Evolutionary conservation across 805 yeast genomes (phyloP).

Genomic region (Yarrowia sp.): DNA sequence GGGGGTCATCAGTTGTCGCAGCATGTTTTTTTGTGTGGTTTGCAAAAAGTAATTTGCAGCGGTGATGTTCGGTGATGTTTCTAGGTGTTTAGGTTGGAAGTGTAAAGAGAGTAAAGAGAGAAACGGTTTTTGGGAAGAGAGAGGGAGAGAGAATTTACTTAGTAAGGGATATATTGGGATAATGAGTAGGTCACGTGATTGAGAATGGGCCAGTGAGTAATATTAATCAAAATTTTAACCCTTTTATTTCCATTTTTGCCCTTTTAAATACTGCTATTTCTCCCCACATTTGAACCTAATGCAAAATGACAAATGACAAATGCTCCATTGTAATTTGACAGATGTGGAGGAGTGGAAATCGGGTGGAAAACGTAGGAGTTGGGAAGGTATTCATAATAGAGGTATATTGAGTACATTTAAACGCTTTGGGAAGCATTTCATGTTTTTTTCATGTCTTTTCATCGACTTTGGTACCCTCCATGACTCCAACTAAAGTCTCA

Average conservation of each 20-base stretch:
- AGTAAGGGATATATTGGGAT: not conserved
- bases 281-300: not conserved
- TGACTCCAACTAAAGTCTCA: too few relatives aligned
- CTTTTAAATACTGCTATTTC: too few relatives aligned
- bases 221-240: too few relatives aligned
- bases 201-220: not conserved
- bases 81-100: not conserved
- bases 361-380: not conserved
- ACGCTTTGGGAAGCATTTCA: too few relatives aligned
- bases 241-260: too few relatives aligned
- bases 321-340: not conserved
- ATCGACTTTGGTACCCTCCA: too few relatives aligned
- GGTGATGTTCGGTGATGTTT: not conserved
- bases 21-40: not conserved
- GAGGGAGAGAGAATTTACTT: not conserved
- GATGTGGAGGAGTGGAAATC: not conserved
- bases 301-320: not conserved
- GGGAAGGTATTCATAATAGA: too few relatives aligned
- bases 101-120: too few relatives aligned
- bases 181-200: not conserved
- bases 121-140: too few relatives aligned
- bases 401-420: too few relatives aligned
- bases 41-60: not conserved
- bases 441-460: too few relatives aligned
- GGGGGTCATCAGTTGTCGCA: constrained; percentile 6